These are phyloP conservation scores for Kodamaea laetipori DNA, from an alignment of 805 yeast species.

Conservation along the genomic window DNA sequence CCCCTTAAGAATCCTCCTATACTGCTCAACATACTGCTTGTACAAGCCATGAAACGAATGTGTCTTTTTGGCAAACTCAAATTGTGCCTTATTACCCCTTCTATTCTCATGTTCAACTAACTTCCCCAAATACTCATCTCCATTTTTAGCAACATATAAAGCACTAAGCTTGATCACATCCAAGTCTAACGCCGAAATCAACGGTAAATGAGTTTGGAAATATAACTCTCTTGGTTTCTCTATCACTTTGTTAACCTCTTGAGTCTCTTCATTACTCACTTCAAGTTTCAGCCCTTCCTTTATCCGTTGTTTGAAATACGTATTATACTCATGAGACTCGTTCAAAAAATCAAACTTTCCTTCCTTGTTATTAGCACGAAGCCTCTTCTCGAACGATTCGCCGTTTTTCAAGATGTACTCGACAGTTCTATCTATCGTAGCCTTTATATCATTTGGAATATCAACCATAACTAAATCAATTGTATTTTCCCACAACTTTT, in stretches of 20 bases:
- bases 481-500: not conserved
- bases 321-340: constrained; percentile 54
- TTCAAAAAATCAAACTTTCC: constrained; percentile 66
- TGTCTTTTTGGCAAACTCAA: constrained; percentile 60
- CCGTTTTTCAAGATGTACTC: constrained; percentile 73
- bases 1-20: constrained; percentile 27
- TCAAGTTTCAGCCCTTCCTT: constrained; percentile 1
- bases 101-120: constrained; percentile 40
- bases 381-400: constrained; percentile 57
- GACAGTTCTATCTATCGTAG: constrained; percentile 70
- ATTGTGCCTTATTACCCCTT: constrained; percentile 50
- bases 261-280: not conserved
- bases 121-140: constrained; percentile 39
- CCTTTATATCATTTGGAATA: constrained; percentile 18
- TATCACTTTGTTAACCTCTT: not conserved
- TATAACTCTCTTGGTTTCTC: constrained; percentile 5
- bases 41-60: constrained; percentile 66
- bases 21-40: constrained; percentile 55
- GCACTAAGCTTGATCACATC: constrained; percentile 76
- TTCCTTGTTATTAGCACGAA: constrained; percentile 48
- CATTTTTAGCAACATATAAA: constrained; percentile 62
- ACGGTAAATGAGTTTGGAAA: constrained; percentile 26
- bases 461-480: not conserved
- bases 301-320: constrained; percentile 56
- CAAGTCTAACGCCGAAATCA: constrained; percentile 61